Base-by-base conservation (phyloP, 1,139 yeast genomes). In the Debaryomyces sp. region DNA sequence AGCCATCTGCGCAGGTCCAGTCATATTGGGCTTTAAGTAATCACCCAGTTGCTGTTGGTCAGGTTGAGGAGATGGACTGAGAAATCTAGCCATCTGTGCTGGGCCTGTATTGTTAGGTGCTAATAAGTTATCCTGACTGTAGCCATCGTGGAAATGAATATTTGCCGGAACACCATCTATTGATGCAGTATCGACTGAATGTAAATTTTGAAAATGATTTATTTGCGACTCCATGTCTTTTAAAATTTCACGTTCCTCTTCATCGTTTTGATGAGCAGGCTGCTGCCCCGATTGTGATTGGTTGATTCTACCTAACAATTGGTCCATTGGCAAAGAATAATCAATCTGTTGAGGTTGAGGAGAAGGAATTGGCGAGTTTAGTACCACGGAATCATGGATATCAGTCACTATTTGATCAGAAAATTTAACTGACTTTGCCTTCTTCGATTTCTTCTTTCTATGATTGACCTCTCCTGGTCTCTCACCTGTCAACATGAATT, bases 241-340 rank as follows among this genome's bases (percentile, higher is more conserved):
- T 22, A 85, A 67, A 17, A 82, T 85, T 57, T 84, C 85, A 47
- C 72, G 76, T 51, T 82, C 87, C 51, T 81, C 84, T 36, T 77
- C 82, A 46, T 74, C 80, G 24, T 70, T 73, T 43, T 67, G 64
- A 12, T 21, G 23, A 12, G 26, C 4, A 52, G 62, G 71, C 38
- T 57, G 64, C 43, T 58, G 64, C 50, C 61, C 65, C 32, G 63
- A 13, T 59, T 36, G 58, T 2, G 66, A 62, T 57, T 58, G 57
- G 52, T 66, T 53, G 57, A 85, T 64, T 47, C 71, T 73, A 47
- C 72, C 71, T 44, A 87, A 59, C 36, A 87, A 64, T 61, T 87
- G 89, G 57, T 85, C 89, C 94, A 87, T 87, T 1, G 92, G 90
- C 27, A 87, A 67, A 2, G 87, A 77, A 47, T 79, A 73, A 61